Percentiles rank a stretch among this genome's conserved stretches.
Evolutionary conservation across 768 basidiomycete species (phyloP).

Genomic region (Phlebiopsis gigantea): DNA sequence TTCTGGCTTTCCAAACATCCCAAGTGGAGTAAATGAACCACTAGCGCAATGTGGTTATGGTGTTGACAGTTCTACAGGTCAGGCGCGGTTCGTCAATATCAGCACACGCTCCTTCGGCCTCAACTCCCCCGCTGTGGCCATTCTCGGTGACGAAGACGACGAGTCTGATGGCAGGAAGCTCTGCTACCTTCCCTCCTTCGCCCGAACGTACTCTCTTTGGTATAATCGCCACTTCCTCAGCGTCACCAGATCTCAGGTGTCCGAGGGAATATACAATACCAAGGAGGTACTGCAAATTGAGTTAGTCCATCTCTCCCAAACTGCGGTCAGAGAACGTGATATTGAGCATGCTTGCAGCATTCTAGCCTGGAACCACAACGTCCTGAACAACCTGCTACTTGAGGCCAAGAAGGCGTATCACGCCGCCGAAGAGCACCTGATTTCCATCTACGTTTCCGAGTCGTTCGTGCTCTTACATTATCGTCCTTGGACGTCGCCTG

Average conservation of each 20-base stretch:
- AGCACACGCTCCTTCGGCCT: slow-evolving; percentile 39
- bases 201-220: slow-evolving; percentile 39
- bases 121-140: slow-evolving; percentile 24
- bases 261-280: slow-evolving; percentile 30
- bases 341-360: slow-evolving; percentile 33
- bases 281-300: slow-evolving; percentile 38
- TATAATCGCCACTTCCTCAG: slow-evolving; percentile 33
- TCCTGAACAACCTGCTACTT: slow-evolving; percentile 48
- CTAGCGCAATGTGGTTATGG: neutral
- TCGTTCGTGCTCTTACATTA: slow-evolving; percentile 22
- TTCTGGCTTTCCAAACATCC: slow-evolving; percentile 60
- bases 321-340: neutral
- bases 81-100: slow-evolving; percentile 47
- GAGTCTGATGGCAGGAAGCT: slow-evolving; percentile 21
- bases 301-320: slow-evolving; percentile 26
- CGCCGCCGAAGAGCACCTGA: slow-evolving; percentile 44
- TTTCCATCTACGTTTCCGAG: slow-evolving; percentile 50
- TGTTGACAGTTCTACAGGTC: slow-evolving; percentile 16
- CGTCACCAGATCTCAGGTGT: slow-evolving; percentile 29
- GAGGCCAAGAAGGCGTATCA: slow-evolving; percentile 50
- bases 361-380: slow-evolving; percentile 36
- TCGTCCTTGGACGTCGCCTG: neutral
- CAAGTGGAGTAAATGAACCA: slow-evolving; percentile 45
- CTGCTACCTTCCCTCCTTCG: slow-evolving; percentile 38
- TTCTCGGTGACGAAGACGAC: slow-evolving; percentile 14